Evolutionary conservation across 2,329 filamentous ascomycete species (phyloP).

Genomic region (Plectosphaerella sp.): DNA sequence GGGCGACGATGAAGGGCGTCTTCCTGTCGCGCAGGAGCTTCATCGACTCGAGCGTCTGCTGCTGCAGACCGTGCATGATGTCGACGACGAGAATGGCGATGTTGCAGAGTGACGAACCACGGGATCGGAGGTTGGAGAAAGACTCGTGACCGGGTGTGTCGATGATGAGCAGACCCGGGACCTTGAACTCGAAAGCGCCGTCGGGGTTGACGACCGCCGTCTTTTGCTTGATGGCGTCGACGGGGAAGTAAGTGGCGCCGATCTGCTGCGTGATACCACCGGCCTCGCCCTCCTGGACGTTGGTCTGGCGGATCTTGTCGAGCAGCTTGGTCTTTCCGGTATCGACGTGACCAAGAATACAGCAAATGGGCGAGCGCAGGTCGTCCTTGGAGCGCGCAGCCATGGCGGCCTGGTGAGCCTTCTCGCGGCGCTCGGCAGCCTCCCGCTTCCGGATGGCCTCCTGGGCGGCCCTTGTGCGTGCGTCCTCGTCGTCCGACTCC

Average conservation of each 20-base stretch:
- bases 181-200: slow-evolving; percentile 89
- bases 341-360: slow-evolving; percentile 99
- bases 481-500: slow-evolving; percentile 68
- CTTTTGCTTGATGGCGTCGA: slow-evolving; percentile 89
- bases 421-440: slow-evolving; percentile 81
- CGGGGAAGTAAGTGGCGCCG: slow-evolving; percentile 97
- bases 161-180: slow-evolving; percentile 92
- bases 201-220: slow-evolving; percentile 91
- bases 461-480: slow-evolving; percentile 25
- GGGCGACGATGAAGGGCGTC: slow-evolving; percentile 95
- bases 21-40: slow-evolving; percentile 85
- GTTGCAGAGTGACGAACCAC: slow-evolving; percentile 97
- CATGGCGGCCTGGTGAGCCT: slow-evolving; percentile 85
- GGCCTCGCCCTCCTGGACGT: slow-evolving; percentile 97
- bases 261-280: slow-evolving; percentile 99
- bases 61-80: slow-evolving; percentile 99
- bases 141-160: slow-evolving; percentile 99
- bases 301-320: slow-evolving; percentile 97
- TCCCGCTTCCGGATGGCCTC: slow-evolving; percentile 79
- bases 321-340: slow-evolving; percentile 99
- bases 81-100: slow-evolving; percentile 98
- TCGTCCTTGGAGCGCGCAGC: slow-evolving; percentile 91
- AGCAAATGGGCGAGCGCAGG: slow-evolving; percentile 95
- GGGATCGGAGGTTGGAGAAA: slow-evolving; percentile 94
- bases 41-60: slow-evolving; percentile 97